phyloP scores from a whole-genome alignment of 2,329 filamentous ascomycete genomes.

The Pseudophaeomoniella oleicola region DNA sequence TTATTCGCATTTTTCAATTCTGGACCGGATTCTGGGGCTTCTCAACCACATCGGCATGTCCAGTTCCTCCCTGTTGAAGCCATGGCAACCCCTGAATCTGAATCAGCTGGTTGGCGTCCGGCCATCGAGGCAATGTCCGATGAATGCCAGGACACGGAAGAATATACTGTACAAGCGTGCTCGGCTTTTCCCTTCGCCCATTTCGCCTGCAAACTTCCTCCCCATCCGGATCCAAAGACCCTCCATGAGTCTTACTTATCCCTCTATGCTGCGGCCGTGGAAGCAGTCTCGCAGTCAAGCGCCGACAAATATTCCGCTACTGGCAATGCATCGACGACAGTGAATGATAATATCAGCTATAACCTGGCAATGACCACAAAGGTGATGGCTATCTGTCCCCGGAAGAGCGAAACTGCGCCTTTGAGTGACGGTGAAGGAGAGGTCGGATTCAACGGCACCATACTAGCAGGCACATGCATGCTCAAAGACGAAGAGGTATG shows the following conservation, averaged over 20 bases:
- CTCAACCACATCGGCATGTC: slow-evolving; percentile 31
- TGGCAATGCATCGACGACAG: slow-evolving; percentile 9
- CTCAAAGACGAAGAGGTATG: slow-evolving; percentile 41
- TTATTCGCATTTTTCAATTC: slow-evolving; percentile 37
- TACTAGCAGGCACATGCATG: slow-evolving; percentile 43
- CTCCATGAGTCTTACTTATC: slow-evolving; percentile 20
- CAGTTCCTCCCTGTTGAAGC: slow-evolving; percentile 32
- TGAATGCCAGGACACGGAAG: background rate
- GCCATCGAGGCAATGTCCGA: slow-evolving; percentile 29
- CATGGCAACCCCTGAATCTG: slow-evolving; percentile 20
- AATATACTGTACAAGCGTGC: background rate
- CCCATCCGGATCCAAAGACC: slow-evolving; percentile 21
- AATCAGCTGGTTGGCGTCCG: slow-evolving; percentile 26
- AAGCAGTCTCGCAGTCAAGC: slow-evolving; percentile 10
- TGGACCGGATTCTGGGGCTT: slow-evolving; percentile 31
- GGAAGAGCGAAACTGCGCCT: slow-evolving; percentile 29
- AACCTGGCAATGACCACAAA: slow-evolving; percentile 42
- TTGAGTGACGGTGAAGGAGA: slow-evolving; percentile 22
- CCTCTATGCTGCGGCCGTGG: slow-evolving; percentile 15
- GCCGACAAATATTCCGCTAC: background rate
- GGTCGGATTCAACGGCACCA: slow-evolving; percentile 41
- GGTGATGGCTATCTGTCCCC: slow-evolving; percentile 39
- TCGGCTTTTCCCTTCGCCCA: slow-evolving; percentile 34
- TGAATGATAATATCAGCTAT: slow-evolving; percentile 34
- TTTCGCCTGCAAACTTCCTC: slow-evolving; percentile 28